A percentile compares a stretch with the other conserved stretches of the same genome.
phyloP scores from a whole-genome alignment of 148 eudicot species.

The Rhododendron vialii region DNA sequence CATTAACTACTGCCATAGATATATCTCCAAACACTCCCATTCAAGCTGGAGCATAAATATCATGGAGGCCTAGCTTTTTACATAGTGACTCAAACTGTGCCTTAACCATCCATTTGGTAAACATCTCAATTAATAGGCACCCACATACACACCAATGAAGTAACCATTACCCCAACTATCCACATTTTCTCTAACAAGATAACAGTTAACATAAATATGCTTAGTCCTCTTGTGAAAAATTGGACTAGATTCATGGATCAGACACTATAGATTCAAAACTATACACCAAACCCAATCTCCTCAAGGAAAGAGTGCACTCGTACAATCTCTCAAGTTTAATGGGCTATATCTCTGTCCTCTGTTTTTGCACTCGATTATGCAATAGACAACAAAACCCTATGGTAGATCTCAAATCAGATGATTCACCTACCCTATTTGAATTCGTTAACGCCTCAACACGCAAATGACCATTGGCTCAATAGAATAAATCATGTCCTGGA shows the following conservation, averaged over 20 bases:
- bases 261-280: background rate
- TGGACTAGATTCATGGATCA: background rate
- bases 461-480: background rate
- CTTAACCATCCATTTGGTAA: background rate
- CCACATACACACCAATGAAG: background rate
- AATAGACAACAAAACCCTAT: background rate
- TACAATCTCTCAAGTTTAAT: too few relatives aligned
- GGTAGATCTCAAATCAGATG: background rate
- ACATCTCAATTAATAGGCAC: background rate
- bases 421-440: background rate
- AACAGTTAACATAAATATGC: background rate
- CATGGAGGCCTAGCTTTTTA: background rate
- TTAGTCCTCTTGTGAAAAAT: background rate
- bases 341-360: background rate
- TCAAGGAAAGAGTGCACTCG: too few relatives aligned
- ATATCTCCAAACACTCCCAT: background rate
- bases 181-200: background rate
- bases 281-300: too few relatives aligned
- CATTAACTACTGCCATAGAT: background rate
- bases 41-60: background rate
- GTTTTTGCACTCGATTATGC: background rate
- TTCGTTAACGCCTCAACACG: background rate
- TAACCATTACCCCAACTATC: background rate
- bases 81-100: background rate
- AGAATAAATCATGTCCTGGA: background rate